Base-by-base conservation (phyloP, 2,329 filamentous ascomycete genomes). In the Thielaviopsis populi region DNA sequence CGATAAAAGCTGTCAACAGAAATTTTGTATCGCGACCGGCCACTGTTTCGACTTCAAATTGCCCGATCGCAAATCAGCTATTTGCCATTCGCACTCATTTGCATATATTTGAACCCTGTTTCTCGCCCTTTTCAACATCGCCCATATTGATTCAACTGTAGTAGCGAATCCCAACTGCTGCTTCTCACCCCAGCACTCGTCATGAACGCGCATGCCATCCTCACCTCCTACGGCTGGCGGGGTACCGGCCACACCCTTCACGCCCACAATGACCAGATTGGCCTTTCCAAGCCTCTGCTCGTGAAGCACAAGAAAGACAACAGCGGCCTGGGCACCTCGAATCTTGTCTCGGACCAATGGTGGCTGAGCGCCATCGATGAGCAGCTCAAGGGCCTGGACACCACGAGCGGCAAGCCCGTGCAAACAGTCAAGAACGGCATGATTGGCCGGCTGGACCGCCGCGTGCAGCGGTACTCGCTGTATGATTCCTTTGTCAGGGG, bases 321-420 rank as follows among this genome's bases (percentile, higher is more conserved):
- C 33, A 79, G 88, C 62, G 92, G 92, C 27, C 78, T 97, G 4
- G 92, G 92, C 63, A 85, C 88, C 72, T 90, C 89, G 73, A 78
- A 80, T 65, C 81, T 84, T 67, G 82, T 80, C 24, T 82, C 79
- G 69, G 92, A 96, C 72, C 91, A 96, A 73, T 99, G 94, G 94
- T 99, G 94, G 94, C 80, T 96, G 74, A 87, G 89, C 65, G 94
- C 94, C 11, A 96, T 96, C 69, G 92, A 97, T 74, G 86, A 91
- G 72, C 91, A 91, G 64, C 77, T 96, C 68, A 88, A 94, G 73
- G 88, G 86, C 3, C 80, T 96, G 62, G 87, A 88, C 71, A 84
- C 81, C 1, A 78, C 79, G 27, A 74, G 81, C 68, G 79, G 83
- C 62, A 75, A 77, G 69, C 76, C 83, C 64, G 74, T 81, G 69